Evolutionary conservation across 345 rosid species (phyloP).

Genomic region (Jatropha curcas): DNA sequence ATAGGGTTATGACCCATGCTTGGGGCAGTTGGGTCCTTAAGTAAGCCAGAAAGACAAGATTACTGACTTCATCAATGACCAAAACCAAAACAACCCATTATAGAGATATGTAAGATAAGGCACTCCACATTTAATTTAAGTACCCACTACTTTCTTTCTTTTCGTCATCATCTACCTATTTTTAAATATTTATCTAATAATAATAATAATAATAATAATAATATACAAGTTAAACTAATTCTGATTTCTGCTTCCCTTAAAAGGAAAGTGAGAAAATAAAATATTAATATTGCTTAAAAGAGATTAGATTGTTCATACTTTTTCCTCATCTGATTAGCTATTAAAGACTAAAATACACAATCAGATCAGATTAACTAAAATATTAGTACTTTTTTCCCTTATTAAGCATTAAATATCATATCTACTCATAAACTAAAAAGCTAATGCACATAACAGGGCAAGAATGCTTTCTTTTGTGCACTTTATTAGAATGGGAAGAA

Average conservation of each 20-base stretch:
- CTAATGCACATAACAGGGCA: not conserved
- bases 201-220: not conserved
- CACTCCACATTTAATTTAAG: slow-evolving; percentile 20
- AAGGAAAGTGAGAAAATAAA: slow-evolving; percentile 34
- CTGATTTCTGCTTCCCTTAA: slow-evolving; percentile 26
- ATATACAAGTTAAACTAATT: slow-evolving; percentile 1
- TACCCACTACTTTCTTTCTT: slow-evolving; percentile 10
- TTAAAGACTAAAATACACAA: not conserved
- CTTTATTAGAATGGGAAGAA: slow-evolving; percentile 12
- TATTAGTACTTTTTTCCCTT: not conserved
- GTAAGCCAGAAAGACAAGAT: slow-evolving; percentile 22
- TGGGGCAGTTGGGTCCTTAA: slow-evolving; percentile 5
- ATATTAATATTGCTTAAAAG: slow-evolving; percentile 6
- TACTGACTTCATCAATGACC: slow-evolving; percentile 39
- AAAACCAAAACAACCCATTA: slow-evolving; percentile 29
- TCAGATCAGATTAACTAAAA: slow-evolving; percentile 1
- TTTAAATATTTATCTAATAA: not conserved
- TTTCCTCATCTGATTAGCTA: not conserved
- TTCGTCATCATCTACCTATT: slow-evolving; percentile 15
- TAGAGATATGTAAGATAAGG: not conserved
- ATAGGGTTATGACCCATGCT: slow-evolving; percentile 15
- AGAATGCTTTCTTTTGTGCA: slow-evolving; percentile 4
- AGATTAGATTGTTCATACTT: not conserved
- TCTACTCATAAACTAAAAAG: not conserved
- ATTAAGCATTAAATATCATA: not conserved